Base-by-base conservation (phyloP, 345 rosid species). In the Citrus glauca region DNA sequence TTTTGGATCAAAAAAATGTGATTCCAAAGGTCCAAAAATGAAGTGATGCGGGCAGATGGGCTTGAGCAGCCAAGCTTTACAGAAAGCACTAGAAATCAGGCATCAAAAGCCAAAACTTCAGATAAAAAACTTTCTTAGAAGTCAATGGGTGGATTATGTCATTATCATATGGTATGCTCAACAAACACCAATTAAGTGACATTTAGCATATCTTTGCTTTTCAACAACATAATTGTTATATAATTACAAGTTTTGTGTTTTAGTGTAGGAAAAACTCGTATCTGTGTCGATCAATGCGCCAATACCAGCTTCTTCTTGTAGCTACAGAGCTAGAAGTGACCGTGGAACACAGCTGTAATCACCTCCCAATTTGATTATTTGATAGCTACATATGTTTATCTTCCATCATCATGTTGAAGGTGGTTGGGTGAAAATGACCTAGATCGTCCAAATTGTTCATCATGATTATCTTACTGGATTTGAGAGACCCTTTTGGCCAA, bases 331-430 rank as follows among this genome's bases (percentile, higher is more conserved):
- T 11, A 14, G 5, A 53, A 42, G 77, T 10, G 27, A 57, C 24
- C 16, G 42, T 42, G 60, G 30, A 62, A 42, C 69, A 42, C 69
- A 74, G 69, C 60, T 74, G 69, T 72, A n/a, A 42, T 42, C 16
- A 10, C 16, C 14, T 45, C 4, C 57, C 57, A 53, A 53, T 17
- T 53, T 53, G 57, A 53, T 45, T 45, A 45, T 13, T 45, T 45
- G n/a, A 37, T 6, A 60, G 56, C 56, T 35, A 60, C 66, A 59
- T 57, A 24, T 20, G 66, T 73, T 14, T 28, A 38, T 27, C 77
- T 40, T 4, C 37, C 4, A 24, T 16, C 11, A 37, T 22, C 32
- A 19, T 2, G 6, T 24, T 27, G 27, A 2, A 8, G 35, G 66
- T 19, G 10, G 53, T 27, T 48, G 67, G 68, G 24, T 22, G 61